A percentile compares a stretch with the other conserved stretches of the same genome.
Conservation (phyloP, 1,284 basidiomycete genomes). For the Cryptococcus deneoformans region DNA sequence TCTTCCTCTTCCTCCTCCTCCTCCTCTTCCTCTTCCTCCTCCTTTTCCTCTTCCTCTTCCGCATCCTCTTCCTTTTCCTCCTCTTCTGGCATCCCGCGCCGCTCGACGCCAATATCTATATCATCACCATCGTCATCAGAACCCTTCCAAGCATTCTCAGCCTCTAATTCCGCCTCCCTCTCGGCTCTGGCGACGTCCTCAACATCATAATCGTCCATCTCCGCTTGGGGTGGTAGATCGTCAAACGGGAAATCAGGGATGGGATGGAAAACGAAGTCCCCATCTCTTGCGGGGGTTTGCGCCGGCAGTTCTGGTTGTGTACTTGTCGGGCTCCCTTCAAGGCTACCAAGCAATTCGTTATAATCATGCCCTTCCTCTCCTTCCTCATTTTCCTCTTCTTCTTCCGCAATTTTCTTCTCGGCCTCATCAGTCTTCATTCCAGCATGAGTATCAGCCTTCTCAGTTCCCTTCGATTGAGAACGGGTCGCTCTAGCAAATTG, state of each 20-base stretch:
- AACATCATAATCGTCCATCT: background rate
- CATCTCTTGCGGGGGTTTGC: too few species aligned
- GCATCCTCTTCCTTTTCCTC: background rate
- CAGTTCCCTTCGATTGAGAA: background rate
- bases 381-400: background rate
- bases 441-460: background rate
- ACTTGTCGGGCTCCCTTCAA: too few species aligned
- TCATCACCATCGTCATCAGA: background rate
- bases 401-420: background rate
- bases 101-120: background rate
- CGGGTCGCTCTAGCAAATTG: background rate
- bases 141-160: background rate
- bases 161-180: background rate
- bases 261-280: too few species aligned
- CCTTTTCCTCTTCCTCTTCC: conserved; percentile 6
- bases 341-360: too few species aligned
- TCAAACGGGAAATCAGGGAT: too few species aligned
- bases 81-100: background rate
- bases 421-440: background rate
- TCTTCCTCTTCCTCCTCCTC: background rate
- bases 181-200: background rate
- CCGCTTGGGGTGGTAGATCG: too few species aligned
- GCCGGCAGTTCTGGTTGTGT: too few species aligned
- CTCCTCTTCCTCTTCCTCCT: background rate
- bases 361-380: background rate